These are phyloP conservation scores for Chaetomium tenue DNA, from an alignment of 495 filamentous ascomycete species.

Conservation along the genomic window DNA sequence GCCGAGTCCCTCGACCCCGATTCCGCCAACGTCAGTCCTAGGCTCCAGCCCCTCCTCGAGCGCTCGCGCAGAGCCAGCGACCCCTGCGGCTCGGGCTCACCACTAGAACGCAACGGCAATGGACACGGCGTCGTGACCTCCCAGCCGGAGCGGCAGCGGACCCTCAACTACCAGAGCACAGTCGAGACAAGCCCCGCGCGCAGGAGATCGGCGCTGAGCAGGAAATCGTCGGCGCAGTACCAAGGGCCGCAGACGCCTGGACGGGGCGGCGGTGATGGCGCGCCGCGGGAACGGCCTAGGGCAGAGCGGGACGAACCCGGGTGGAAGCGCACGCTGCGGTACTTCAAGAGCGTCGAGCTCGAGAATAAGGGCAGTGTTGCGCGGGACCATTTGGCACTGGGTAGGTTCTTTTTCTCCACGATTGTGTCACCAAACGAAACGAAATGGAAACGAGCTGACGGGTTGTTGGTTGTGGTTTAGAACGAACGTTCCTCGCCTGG, in stretches of 20 bases:
- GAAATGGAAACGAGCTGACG: slow-evolving; percentile 10
- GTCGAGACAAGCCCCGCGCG: slow-evolving; percentile 28
- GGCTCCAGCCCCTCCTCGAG: slow-evolving; percentile 30
- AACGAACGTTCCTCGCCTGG: slow-evolving; percentile 97
- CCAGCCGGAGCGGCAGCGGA: slow-evolving; percentile 28
- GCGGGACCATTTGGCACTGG: slow-evolving; percentile 88
- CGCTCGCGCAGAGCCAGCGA: slow-evolving; percentile 18
- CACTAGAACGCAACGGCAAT: slow-evolving; percentile 16
- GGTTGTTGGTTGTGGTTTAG: slow-evolving; percentile 45
- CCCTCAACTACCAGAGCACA: slow-evolving; percentile 40
- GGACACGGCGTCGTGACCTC: slow-evolving; percentile 37
- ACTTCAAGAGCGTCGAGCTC: slow-evolving; percentile 80
- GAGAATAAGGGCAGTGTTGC: slow-evolving; percentile 98
- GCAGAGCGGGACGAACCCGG: slow-evolving; percentile 29
- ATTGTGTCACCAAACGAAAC: background rate
- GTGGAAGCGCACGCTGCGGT: slow-evolving; percentile 52
- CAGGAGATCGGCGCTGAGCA: slow-evolving; percentile 22
- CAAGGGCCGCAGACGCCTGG: slow-evolving; percentile 11
- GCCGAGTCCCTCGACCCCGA: slow-evolving; percentile 29
- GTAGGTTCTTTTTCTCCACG: slow-evolving; percentile 48
- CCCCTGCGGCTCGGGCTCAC: slow-evolving; percentile 15
- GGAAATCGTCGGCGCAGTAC: slow-evolving; percentile 17
- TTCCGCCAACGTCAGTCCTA: slow-evolving; percentile 26
- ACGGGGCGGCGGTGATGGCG: slow-evolving; percentile 6
- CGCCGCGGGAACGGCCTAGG: slow-evolving; percentile 27